Evolutionary conservation across 306 rosid species (phyloP).

Genomic region (Rosa multiflora): DNA sequence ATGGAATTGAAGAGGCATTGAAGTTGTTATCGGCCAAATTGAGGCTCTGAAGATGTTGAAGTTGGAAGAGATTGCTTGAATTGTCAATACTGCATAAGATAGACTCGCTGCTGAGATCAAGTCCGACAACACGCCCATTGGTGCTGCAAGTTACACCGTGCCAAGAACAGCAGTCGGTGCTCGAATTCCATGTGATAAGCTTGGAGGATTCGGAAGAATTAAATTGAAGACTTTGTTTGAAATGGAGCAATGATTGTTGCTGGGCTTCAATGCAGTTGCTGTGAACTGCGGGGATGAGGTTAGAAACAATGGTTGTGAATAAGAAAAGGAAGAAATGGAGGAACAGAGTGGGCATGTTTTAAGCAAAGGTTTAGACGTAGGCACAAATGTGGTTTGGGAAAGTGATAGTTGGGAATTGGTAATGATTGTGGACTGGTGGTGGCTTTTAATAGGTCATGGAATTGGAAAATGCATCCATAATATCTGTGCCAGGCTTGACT

Average conservation of each 20-base stretch:
- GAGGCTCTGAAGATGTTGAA: not conserved
- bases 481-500: not conserved
- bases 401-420: too few species aligned
- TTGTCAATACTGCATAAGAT: not conserved
- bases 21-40: not conserved
- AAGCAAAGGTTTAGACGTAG: not conserved
- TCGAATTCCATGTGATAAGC: not conserved
- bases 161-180: not conserved
- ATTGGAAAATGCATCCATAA: not conserved
- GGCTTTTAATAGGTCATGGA: not conserved
- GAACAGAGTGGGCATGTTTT: not conserved
- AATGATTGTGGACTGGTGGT: too few species aligned
- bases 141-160: not conserved
- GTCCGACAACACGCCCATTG: not conserved
- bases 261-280: not conserved
- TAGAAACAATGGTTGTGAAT: not conserved
- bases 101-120: not conserved
- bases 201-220: not conserved
- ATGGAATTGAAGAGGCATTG: conserved; percentile 17
- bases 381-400: not conserved
- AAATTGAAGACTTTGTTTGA: not conserved
- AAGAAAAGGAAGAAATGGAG: not conserved
- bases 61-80: not conserved
- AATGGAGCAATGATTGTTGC: not conserved
- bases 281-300: not conserved